Percentiles rank a stretch among this genome's conserved stretches.
Conservation (phyloP, 2,329 filamentous ascomycete genomes). For the Trichoderma aggressivum region DNA sequence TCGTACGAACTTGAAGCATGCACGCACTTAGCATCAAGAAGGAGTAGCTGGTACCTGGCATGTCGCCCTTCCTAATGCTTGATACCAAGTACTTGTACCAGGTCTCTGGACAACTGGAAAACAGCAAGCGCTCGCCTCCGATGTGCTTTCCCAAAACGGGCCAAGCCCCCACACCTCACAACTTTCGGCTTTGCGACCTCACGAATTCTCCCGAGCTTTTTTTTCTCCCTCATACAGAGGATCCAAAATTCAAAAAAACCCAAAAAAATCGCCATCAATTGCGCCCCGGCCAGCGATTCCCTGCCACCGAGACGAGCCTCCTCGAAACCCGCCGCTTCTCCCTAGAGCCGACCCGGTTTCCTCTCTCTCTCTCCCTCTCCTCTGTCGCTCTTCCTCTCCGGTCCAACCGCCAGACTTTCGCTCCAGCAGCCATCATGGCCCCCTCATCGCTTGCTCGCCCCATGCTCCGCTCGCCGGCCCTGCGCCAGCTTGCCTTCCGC, state of each 20-base stretch:
- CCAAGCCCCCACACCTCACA: slow-evolving; percentile 26
- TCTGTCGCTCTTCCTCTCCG: background rate
- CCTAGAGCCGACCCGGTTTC: background rate
- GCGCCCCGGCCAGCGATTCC: slow-evolving; percentile 22
- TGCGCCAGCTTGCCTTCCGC: slow-evolving; percentile 46
- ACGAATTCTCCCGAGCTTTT: slow-evolving; percentile 50
- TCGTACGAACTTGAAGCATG: background rate
- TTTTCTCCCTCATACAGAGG: slow-evolving; percentile 32
- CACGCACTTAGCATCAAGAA: background rate
- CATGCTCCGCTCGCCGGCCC: slow-evolving; percentile 44
- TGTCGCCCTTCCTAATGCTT: background rate
- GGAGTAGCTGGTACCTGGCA: background rate
- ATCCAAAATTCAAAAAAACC: slow-evolving; percentile 2
- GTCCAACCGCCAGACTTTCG: slow-evolving; percentile 5
- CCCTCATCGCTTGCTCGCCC: slow-evolving; percentile 41
- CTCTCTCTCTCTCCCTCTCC: background rate
- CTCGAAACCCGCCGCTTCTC: background rate
- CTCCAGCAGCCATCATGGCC: slow-evolving; percentile 28
- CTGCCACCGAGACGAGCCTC: slow-evolving; percentile 10
- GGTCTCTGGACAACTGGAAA: background rate
- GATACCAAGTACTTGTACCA: background rate
- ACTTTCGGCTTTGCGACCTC: slow-evolving; percentile 29
- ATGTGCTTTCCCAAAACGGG: slow-evolving; percentile 28
- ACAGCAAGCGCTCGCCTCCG: slow-evolving; percentile 9
- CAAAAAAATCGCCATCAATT: slow-evolving; percentile 35